Base-by-base conservation (phyloP, 345 rosid species). In the Aquilaria malaccensis region DNA sequence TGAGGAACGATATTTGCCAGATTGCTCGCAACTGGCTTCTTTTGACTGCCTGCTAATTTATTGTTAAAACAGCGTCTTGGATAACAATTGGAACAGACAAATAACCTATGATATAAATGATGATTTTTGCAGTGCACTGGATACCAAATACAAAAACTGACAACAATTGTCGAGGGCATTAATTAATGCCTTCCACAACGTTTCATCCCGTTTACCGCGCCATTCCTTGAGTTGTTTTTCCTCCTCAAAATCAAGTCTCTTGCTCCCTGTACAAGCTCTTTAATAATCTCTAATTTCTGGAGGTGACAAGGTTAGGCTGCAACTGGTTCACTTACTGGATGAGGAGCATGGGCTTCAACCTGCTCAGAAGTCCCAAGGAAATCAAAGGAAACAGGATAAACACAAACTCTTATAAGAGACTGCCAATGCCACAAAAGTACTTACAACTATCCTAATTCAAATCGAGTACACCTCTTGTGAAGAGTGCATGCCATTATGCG, bases 271-370 rank as follows among this genome's bases (percentile, higher is more conserved):
- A 73, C 71, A 76, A 74, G 74, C 67, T 61, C 81, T 76, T 76
- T 74, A 71, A 79, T 75, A 72, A 0, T 67, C 64, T 73, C 15
- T 67, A 53, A 52, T 45, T 33, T 64, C 52, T 11, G 9, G 45
- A 11, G 55, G 61, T 50, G 66, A 66, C 48, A 67, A 63, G 67
- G 64, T 74, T 76, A 87, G 64, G 64, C 90, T 50, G 88, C 83
- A 58, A 84, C 85, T 30, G 82, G 84, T 77, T 84, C 88, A 70
- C 82, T 79, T 77, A 71, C 80, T 62, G 79, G 74, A 68, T 72
- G 76, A 46, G 83, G 63, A 66, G 46, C 73, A 57, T 72, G 78
- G 55, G 68, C 77, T 37, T 71, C 58, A 59, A 87, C 90, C 95
- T 87, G 83, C 62, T 57, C 50, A 59, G 61, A 45, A 62, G 48